Conservation (phyloP, 1,139 yeast genomes). For the Hyphopichia buzzinii region DNA sequence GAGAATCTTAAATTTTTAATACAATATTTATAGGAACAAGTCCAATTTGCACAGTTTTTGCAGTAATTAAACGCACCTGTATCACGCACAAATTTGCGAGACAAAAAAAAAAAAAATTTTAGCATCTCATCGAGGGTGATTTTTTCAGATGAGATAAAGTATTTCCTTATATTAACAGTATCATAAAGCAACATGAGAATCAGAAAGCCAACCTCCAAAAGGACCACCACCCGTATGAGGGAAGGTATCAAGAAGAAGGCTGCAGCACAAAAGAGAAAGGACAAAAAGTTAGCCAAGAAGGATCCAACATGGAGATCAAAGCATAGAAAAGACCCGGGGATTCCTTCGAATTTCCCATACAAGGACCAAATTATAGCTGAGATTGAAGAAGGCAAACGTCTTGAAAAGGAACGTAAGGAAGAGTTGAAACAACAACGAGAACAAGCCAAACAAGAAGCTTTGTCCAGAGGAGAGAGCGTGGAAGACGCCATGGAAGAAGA, state of each 20-base stretch:
- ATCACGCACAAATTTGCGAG: not conserved
- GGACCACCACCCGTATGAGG: conserved; percentile 87
- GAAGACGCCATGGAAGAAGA: conserved; percentile 39
- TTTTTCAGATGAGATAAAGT: not conserved
- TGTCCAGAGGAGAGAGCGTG: conserved; percentile 40
- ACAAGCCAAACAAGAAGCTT: conserved; percentile 47
- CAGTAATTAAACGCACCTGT: not conserved
- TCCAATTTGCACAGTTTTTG: not conserved
- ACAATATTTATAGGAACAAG: too few species aligned
- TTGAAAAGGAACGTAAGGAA: conserved; percentile 61
- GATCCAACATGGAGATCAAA: conserved; percentile 93
- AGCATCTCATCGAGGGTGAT: conserved; percentile 1
- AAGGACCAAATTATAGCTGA: conserved; percentile 80
- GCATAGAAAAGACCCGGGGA: conserved; percentile 83
- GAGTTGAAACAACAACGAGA: conserved; percentile 45
- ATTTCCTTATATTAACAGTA: not conserved
- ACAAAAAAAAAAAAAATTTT: conserved; percentile 2
- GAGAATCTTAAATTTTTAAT: not conserved
- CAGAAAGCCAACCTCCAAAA: conserved; percentile 74
- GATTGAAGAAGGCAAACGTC: conserved; percentile 69
- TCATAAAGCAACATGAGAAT: conserved; percentile 35
- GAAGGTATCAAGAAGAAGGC: conserved; percentile 97
- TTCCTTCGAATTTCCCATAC: conserved; percentile 92
- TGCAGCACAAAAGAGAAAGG: conserved; percentile 85
- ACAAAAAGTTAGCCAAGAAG: conserved; percentile 75